These are phyloP conservation scores for Jackrogersella multiformis DNA, from an alignment of 495 filamentous ascomycete genomes.

Conservation along the genomic window DNA sequence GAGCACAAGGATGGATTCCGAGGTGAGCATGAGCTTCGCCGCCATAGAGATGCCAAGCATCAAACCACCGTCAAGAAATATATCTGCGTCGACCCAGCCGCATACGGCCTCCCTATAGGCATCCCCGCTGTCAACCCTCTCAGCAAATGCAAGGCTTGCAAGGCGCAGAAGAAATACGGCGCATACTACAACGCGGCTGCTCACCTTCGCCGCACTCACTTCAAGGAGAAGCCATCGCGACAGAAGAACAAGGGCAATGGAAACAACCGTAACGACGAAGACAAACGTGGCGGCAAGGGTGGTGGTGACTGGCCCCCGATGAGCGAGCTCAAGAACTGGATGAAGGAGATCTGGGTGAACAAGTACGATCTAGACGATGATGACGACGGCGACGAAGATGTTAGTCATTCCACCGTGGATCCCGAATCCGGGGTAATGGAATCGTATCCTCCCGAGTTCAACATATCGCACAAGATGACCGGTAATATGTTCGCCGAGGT, in stretches of 20 bases:
- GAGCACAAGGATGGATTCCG: constrained; percentile 87
- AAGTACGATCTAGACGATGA: constrained; percentile 46
- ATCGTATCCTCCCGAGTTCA: constrained; percentile 36
- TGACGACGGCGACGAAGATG: constrained; percentile 49
- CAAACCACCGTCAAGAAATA: constrained; percentile 77
- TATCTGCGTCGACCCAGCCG: constrained; percentile 66
- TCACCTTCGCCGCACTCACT: constrained; percentile 89
- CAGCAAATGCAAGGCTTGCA: constrained; percentile 88
- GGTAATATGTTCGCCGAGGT: constrained; percentile 40
- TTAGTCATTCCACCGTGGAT: constrained; percentile 30
- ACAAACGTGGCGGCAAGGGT: constrained; percentile 82
- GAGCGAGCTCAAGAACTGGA: constrained; percentile 83
- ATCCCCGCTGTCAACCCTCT: constrained; percentile 69
- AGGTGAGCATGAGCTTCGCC: constrained; percentile 90
- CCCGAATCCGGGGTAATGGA: constrained; percentile 23
- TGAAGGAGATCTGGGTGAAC: constrained; percentile 69
- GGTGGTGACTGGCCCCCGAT: constrained; percentile 86
- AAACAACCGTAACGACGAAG: constrained; percentile 46
- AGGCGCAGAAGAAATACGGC: constrained; percentile 79
- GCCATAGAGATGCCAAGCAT: constrained; percentile 86
- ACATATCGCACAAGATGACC: constrained; percentile 35
- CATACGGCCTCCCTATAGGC: constrained; percentile 47
- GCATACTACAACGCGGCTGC: constrained; percentile 97
- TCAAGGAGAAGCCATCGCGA: constrained; percentile 61
- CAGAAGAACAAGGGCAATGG: constrained; percentile 52